These are phyloP conservation scores for Trichoderma koningiopsis DNA, from an alignment of 2,329 filamentous ascomycete genomes.

Conservation along the genomic window DNA sequence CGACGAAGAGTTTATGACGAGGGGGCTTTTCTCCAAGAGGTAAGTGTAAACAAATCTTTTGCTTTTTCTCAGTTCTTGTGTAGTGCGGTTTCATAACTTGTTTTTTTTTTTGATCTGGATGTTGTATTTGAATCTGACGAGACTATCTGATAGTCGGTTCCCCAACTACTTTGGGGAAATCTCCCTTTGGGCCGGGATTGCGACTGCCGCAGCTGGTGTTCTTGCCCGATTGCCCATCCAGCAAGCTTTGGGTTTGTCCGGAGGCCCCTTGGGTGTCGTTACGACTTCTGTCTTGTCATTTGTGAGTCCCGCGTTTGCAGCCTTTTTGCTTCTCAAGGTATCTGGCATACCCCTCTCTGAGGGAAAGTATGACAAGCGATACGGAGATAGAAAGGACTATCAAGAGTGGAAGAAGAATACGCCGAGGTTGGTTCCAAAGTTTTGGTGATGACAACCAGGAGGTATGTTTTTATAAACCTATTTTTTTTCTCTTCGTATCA, in stretches of 20 bases:
- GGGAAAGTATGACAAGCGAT: conserved; percentile 67
- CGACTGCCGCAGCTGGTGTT: conserved; percentile 59
- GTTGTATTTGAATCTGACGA: background rate
- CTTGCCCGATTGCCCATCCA: conserved; percentile 58
- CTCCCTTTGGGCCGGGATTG: conserved; percentile 69
- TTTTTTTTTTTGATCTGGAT: background rate
- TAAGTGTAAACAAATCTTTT: conserved; percentile 30
- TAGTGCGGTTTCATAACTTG: background rate
- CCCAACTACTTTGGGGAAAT: conserved; percentile 75
- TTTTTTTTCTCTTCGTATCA: background rate
- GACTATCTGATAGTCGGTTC: conserved; percentile 45
- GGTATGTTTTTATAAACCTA: background rate
- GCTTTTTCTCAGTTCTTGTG: background rate
- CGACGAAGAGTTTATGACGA: conserved; percentile 65
- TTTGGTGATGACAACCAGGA: conserved; percentile 42
- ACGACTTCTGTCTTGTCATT: conserved; percentile 48
- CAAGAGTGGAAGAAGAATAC: conserved; percentile 68
- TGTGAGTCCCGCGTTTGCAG: conserved; percentile 65
- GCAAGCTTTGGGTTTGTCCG: conserved; percentile 57
- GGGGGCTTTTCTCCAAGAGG: conserved; percentile 63
- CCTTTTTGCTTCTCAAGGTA: conserved; percentile 64
- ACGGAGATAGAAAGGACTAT: conserved; percentile 65
- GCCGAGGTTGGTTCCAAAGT: conserved; percentile 64
- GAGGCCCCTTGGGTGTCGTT: conserved; percentile 38
- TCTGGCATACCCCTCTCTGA: conserved; percentile 67